A percentile compares a stretch with the other conserved stretches of the same genome.
phyloP scores from a whole-genome alignment of 164 flowering plant genomes.

The Tinospora cordifolia region DNA sequence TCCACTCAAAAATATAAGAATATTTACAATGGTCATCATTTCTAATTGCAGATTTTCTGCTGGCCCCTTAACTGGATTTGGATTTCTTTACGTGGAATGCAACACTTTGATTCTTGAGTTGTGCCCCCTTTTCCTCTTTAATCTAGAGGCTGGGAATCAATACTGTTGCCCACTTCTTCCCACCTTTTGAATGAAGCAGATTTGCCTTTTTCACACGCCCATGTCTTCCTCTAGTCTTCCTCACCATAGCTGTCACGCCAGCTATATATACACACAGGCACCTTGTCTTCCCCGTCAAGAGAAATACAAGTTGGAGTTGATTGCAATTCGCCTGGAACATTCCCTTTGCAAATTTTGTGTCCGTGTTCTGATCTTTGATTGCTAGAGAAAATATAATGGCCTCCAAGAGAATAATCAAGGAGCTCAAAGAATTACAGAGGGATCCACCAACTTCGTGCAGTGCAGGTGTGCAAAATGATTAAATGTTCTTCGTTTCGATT shows the following conservation, averaged over 20 bases:
- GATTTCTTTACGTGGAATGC: too few species aligned
- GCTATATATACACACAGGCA: constrained; percentile 14
- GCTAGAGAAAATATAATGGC: constrained; percentile 28
- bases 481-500: constrained; percentile 37
- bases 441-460: constrained; percentile 74
- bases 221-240: constrained; percentile 1
- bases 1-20: too few species aligned
- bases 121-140: constrained; percentile 7
- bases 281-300: not conserved
- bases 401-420: constrained; percentile 52
- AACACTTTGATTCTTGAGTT: constrained; percentile 16
- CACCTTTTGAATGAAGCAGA: constrained; percentile 12
- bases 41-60: too few species aligned
- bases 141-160: constrained; percentile 20
- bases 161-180: constrained; percentile 30
- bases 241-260: constrained; percentile 7
- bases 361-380: too few species aligned
- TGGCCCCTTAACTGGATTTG: too few species aligned
- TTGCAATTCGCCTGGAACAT: too few species aligned
- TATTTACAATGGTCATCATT: too few species aligned
- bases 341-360: too few species aligned
- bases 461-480: constrained; percentile 33
- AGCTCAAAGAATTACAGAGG: constrained; percentile 56
- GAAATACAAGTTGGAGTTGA: too few species aligned
- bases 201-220: constrained; percentile 10